Conservation (phyloP, 306 rosid genomes). For the Vigna angularis region DNA sequence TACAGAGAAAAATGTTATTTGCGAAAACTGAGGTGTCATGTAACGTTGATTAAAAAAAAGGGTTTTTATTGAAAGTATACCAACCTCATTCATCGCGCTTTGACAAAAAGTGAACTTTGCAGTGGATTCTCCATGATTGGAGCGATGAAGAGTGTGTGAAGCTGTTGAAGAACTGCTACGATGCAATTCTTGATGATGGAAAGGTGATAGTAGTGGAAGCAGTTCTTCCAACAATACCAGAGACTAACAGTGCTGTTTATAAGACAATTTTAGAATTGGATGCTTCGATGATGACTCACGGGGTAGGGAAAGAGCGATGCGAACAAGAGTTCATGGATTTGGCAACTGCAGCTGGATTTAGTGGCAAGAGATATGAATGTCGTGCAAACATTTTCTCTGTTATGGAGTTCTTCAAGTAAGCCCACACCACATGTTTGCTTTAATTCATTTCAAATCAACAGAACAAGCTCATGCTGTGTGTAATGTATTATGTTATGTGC, state of each 20-base stretch:
- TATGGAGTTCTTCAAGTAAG: constrained; percentile 64
- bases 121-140: constrained; percentile 55
- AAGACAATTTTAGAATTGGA: constrained; percentile 34
- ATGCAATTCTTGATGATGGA: constrained; percentile 58
- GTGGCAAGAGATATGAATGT: constrained; percentile 50
- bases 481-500: too few relatives aligned
- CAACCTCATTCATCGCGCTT: too few relatives aligned
- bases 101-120: not conserved
- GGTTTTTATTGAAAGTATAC: too few relatives aligned
- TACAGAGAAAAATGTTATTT: too few relatives aligned
- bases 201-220: constrained; percentile 59
- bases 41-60: too few relatives aligned
- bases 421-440: too few relatives aligned
- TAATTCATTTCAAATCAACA: too few relatives aligned
- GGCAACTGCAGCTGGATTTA: constrained; percentile 62
- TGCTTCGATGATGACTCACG: constrained; percentile 59
- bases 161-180: constrained; percentile 58
- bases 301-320: constrained; percentile 64
- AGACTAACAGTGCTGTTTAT: constrained; percentile 21
- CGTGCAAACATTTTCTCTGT: constrained; percentile 48
- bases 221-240: constrained; percentile 45
- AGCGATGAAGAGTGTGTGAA: constrained; percentile 47
- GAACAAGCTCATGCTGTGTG: too few relatives aligned
- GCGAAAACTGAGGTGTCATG: too few relatives aligned
- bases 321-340: constrained; percentile 51